Conservation (phyloP, 495 filamentous ascomycete species). For the Amphirosellinia nigrospora region DNA sequence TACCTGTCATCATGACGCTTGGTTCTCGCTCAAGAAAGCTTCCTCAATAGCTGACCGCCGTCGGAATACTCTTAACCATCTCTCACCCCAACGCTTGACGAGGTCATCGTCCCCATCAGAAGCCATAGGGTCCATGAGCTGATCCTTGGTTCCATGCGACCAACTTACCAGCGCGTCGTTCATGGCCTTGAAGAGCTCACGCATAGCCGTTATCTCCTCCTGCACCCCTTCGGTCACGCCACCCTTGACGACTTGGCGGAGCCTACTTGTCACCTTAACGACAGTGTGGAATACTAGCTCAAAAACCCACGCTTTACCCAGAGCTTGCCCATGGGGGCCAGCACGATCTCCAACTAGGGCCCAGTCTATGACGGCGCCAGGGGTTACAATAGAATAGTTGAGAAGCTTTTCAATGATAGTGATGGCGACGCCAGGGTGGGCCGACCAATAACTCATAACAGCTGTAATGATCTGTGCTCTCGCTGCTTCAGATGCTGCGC, state of each 20-base stretch:
- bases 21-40: slow-evolving; percentile 56
- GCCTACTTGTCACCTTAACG: slow-evolving; percentile 87
- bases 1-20: slow-evolving; percentile 21
- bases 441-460: slow-evolving; percentile 90
- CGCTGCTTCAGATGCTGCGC: slow-evolving; percentile 70
- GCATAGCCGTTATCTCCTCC: slow-evolving; percentile 63
- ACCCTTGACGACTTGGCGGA: slow-evolving; percentile 76
- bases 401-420: slow-evolving; percentile 96
- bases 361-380: slow-evolving; percentile 86
- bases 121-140: slow-evolving; percentile 60
- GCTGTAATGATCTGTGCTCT: slow-evolving; percentile 86
- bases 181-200: slow-evolving; percentile 77
- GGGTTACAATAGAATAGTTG: slow-evolving; percentile 93
- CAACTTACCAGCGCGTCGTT: slow-evolving; percentile 79
- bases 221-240: slow-evolving; percentile 32
- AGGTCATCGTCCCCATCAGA: slow-evolving; percentile 63
- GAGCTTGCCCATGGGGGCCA: slow-evolving; percentile 63
- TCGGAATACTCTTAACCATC: slow-evolving; percentile 86
- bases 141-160: slow-evolving; percentile 74
- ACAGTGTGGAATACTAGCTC: slow-evolving; percentile 90
- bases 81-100: slow-evolving; percentile 78
- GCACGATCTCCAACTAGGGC: slow-evolving; percentile 66
- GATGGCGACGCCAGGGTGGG: slow-evolving; percentile 91
- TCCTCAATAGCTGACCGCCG: slow-evolving; percentile 86
- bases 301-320: slow-evolving; percentile 77